A percentile compares a stretch with the other conserved stretches of the same genome.
These are phyloP conservation scores for Metschnikowia gelsemii DNA, from an alignment of 805 yeast species.

Conservation along the genomic window DNA sequence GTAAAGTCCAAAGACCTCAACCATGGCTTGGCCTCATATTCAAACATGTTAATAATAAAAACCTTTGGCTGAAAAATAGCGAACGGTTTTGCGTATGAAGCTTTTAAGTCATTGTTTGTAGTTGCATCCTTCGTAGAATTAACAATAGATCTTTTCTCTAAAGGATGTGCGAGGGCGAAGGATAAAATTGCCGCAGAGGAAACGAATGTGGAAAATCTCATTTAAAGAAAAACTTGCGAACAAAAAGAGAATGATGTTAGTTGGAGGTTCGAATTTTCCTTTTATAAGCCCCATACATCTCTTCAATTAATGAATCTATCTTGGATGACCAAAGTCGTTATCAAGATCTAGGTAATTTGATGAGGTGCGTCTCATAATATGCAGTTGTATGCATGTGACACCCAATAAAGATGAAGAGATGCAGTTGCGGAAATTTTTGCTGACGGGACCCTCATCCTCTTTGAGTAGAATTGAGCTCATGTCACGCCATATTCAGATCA, in stretches of 20 bases:
- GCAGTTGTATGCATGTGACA: background rate
- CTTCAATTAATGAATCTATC: too few relatives aligned
- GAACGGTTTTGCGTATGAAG: conserved; percentile 30
- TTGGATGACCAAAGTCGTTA: background rate
- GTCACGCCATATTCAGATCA: too few relatives aligned
- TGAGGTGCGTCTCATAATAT: conserved; percentile 9
- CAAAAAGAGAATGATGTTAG: background rate
- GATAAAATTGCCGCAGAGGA: conserved; percentile 19
- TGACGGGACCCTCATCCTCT: too few relatives aligned
- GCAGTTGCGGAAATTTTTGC: too few relatives aligned
- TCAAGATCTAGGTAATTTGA: conserved; percentile 7
- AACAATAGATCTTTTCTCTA: conserved; percentile 15
- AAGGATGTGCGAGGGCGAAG: conserved; percentile 20
- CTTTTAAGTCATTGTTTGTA: conserved; percentile 21
- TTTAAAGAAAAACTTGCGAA: background rate
- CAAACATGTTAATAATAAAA: conserved; percentile 56
- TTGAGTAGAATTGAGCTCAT: too few relatives aligned
- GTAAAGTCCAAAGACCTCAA: conserved; percentile 45
- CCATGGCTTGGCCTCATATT: conserved; percentile 54
- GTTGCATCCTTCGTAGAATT: conserved; percentile 16
- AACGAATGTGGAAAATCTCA: conserved; percentile 22
- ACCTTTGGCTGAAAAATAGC: conserved; percentile 52
- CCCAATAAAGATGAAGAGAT: conserved; percentile 4
- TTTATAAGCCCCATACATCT: too few relatives aligned
- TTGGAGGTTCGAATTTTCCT: too few relatives aligned